Conservation (phyloP, 192 early-diverging fungal genomes). For the Coemansia sp. region DNA sequence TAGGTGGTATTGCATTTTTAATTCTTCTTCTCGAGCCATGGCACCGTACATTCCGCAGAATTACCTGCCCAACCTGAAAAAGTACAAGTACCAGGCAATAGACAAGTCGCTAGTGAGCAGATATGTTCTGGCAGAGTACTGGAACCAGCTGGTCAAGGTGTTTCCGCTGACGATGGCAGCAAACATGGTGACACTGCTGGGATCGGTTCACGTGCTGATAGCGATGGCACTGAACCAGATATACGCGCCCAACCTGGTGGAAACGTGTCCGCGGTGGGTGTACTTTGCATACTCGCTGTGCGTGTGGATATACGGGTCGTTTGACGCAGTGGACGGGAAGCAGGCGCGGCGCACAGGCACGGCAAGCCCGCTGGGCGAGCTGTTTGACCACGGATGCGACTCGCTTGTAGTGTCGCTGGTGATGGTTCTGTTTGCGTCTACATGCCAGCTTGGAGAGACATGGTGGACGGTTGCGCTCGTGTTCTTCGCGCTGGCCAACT, state of each 20-base stretch:
- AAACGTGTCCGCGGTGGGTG: slow-evolving; percentile 77
- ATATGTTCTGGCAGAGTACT: slow-evolving; percentile 82
- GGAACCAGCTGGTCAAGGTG: slow-evolving; percentile 80
- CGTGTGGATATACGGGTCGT: slow-evolving; percentile 84
- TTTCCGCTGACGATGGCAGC: slow-evolving; percentile 87
- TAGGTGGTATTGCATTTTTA: background rate
- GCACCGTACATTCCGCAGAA: slow-evolving; percentile 61
- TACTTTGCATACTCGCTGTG: slow-evolving; percentile 77
- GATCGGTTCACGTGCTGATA: slow-evolving; percentile 74
- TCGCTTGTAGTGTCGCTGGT: slow-evolving; percentile 67
- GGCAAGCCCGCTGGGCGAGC: slow-evolving; percentile 86
- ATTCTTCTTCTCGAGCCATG: slow-evolving; percentile 16
- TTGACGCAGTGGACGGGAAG: slow-evolving; percentile 95
- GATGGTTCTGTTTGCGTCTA: slow-evolving; percentile 60
- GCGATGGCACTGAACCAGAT: slow-evolving; percentile 74
- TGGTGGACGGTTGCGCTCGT: slow-evolving; percentile 65
- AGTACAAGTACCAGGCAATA: slow-evolving; percentile 84
- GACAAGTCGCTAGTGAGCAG: slow-evolving; percentile 78
- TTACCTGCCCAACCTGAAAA: slow-evolving; percentile 68
- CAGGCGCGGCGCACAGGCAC: slow-evolving; percentile 89
- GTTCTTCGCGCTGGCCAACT: slow-evolving; percentile 73
- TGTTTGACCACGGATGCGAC: slow-evolving; percentile 93
- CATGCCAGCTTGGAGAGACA: slow-evolving; percentile 68
- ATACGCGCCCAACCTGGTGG: slow-evolving; percentile 68
- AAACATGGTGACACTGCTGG: slow-evolving; percentile 88